Evolutionary conservation across 2,329 filamentous ascomycete genomes (phyloP), one percentile per base, ranked within the genome.

Genomic region (Alternaria postmessia): DNA sequence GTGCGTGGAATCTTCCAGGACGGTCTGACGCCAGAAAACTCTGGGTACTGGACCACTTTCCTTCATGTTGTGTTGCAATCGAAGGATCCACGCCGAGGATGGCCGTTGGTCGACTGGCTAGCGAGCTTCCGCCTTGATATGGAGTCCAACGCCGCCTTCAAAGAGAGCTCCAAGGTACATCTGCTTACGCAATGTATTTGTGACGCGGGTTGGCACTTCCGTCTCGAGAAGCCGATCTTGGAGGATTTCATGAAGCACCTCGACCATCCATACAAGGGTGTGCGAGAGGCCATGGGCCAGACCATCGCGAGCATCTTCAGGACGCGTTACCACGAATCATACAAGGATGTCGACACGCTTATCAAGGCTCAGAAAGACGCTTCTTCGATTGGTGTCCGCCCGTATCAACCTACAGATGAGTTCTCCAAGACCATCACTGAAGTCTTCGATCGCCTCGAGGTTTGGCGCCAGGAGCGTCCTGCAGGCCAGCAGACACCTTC

Each of bases 251-350:
- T 99, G 61, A 84, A 86, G 24, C 95, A 99, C 76, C 88, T 99
- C 41, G 93, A 99, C 74, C 95, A 99, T 77, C 95, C 95, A 0
- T 99, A 99, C 82, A 99, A 99, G 82, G 91, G 93, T 30, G 95
- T 99, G 6, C 90, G 95, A 60, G 95, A 99, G 80, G 90, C 94
- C 0, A 97, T 99, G 81, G 95, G 95, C 0, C 87, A 93, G 43
- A 94, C 94, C 0, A 87, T 99, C 60, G 91, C 92, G 4, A 90
- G 90, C 4, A 94, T 98, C 59, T 95, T 94, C 77, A 91, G 94
- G 64, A 96, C 93, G 8, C 86, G 93, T 24, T 97, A 99, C 77
- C 92, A 97, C 74, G 95, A 99, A 79, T 96, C 94, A 0, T 97
- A 96, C 78, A 88, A 89, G 63, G 89, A 93, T 72, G 91, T 99